Evolutionary conservation across 2,329 filamentous ascomycete species (phyloP).

Genomic region (Trichoderma koningii): DNA sequence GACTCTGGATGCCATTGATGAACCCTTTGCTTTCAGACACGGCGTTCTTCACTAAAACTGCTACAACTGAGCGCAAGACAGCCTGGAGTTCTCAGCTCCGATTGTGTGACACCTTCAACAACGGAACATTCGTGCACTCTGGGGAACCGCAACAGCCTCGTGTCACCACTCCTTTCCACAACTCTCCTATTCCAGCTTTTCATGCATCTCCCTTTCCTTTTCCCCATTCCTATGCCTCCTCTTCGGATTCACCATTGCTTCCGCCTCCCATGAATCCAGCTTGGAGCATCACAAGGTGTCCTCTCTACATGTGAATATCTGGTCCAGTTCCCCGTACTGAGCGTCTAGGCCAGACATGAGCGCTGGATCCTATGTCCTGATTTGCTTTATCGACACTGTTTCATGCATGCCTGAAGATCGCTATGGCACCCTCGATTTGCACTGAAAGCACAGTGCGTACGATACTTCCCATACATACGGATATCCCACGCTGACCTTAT

Average conservation of each 20-base stretch:
- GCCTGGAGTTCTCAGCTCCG: too few relatives aligned
- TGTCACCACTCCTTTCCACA: conserved; percentile 1
- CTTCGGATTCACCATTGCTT: neutral
- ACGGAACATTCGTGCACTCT: conserved; percentile 2
- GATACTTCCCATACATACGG: neutral
- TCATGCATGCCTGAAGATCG: neutral
- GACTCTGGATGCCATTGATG: neutral
- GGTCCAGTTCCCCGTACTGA: neutral
- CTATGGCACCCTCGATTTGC: too few relatives aligned
- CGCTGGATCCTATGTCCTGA: neutral
- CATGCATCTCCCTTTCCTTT: neutral
- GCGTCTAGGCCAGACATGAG: neutral
- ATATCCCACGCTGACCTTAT: neutral
- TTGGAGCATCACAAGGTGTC: conserved; percentile 19
- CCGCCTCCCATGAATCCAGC: neutral
- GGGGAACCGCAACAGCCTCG: neutral
- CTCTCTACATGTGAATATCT: too few relatives aligned
- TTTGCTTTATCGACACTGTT: neutral
- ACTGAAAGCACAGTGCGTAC: neutral
- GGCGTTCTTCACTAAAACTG: too few relatives aligned
- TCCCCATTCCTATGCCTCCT: neutral
- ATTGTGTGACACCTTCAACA: neutral
- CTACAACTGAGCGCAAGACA: too few relatives aligned
- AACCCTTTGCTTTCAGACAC: too few relatives aligned
- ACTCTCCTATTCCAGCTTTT: conserved; percentile 3